Percentiles rank a stretch among this genome's conserved stretches.
Evolutionary conservation across 768 basidiomycete species (phyloP).

Genomic region (Boletus patriciae): DNA sequence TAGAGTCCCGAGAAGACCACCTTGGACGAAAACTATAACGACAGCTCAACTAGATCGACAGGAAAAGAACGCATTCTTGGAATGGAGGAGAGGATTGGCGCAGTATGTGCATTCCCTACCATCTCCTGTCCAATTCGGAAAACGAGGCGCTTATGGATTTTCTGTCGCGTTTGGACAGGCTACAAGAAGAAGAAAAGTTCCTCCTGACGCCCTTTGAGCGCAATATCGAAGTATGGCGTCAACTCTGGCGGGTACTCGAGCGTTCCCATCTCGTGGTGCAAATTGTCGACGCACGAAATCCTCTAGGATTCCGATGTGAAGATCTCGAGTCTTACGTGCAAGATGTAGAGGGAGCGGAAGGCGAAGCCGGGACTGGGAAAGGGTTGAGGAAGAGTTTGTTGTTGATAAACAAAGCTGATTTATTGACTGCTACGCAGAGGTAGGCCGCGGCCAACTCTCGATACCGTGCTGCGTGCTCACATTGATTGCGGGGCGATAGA

Average conservation of each 20-base stretch:
- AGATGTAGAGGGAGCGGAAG: constrained; percentile 82
- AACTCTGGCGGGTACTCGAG: constrained; percentile 96
- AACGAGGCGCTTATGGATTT: background rate
- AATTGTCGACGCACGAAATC: constrained; percentile 96
- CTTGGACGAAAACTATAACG: constrained; percentile 84
- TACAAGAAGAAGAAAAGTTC: constrained; percentile 84
- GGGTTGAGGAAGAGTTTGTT: constrained; percentile 75
- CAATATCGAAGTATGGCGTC: constrained; percentile 97
- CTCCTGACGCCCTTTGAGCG: constrained; percentile 97
- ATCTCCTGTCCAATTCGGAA: background rate
- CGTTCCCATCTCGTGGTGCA: constrained; percentile 93
- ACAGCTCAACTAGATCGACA: constrained; percentile 78
- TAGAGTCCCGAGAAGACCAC: constrained; percentile 85
- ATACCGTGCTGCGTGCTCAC: background rate
- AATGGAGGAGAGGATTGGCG: constrained; percentile 91
- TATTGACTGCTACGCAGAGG: constrained; percentile 87
- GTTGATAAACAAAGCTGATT: constrained; percentile 94
- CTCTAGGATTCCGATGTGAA: constrained; percentile 87
- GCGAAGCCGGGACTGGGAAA: constrained; percentile 73
- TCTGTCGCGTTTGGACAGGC: constrained; percentile 40
- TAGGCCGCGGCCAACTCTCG: constrained; percentile 31
- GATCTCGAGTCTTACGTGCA: constrained; percentile 84
- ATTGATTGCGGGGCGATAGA: constrained; percentile 47
- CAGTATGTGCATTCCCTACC: constrained; percentile 54
- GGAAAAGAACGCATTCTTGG: constrained; percentile 87